phyloP scores from a whole-genome alignment of 371 early-diverging fungal genomes.

The Lichtheimia ramosa region DNA sequence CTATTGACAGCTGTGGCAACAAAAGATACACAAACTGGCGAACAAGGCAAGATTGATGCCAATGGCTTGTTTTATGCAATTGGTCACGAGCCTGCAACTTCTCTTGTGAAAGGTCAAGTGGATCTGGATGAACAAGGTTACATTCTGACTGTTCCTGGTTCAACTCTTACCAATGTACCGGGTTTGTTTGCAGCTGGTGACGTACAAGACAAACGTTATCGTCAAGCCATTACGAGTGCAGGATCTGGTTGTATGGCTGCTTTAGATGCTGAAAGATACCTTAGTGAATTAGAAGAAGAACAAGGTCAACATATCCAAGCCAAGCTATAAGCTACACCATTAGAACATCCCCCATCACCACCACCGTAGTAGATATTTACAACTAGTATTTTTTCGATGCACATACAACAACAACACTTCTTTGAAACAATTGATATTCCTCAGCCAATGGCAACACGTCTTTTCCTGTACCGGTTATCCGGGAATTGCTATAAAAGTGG shows the following conservation, averaged over 20 bases:
- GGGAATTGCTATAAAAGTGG: no score
- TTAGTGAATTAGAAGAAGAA: conserved; percentile 60
- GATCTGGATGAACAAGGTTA: conserved; percentile 88
- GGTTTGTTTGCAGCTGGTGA: conserved; percentile 99
- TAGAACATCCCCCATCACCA: not conserved
- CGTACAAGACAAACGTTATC: conserved; percentile 96
- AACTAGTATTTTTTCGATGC: not conserved
- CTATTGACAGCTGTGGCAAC: conserved; percentile 76
- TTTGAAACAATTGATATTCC: no score
- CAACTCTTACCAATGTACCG: conserved; percentile 78
- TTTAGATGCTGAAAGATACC: conserved; percentile 85
- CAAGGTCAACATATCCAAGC: not conserved
- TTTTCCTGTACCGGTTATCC: no score
- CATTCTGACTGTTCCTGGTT: conserved; percentile 81
- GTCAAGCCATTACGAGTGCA: conserved; percentile 77
- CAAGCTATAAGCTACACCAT: not conserved
- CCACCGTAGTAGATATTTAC: conserved; percentile 1
- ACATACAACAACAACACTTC: no score
- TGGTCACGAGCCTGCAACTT: conserved; percentile 95
- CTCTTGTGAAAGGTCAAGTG: conserved; percentile 73
- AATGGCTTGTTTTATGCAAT: conserved; percentile 99
- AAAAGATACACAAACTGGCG: conserved; percentile 68
- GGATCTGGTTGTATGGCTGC: conserved; percentile 96
- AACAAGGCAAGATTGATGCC: conserved; percentile 68
- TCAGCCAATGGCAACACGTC: no score